Conservation (phyloP, 805 yeast species). For the Saccharomyces cerevisiae region DNA sequence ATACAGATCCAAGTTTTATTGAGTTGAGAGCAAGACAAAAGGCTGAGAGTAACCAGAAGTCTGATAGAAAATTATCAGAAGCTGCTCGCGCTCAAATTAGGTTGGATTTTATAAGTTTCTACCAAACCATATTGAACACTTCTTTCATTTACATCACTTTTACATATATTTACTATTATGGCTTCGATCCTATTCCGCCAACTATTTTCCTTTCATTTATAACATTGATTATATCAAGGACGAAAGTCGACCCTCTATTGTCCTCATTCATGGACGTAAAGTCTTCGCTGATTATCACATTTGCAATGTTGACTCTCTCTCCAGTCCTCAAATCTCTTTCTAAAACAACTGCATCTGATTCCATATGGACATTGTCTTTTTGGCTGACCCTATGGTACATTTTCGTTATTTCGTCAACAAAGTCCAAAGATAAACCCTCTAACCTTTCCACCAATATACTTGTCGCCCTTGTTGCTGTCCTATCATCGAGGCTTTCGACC, state of each 20-base stretch:
- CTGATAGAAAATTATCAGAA: constrained; percentile 4
- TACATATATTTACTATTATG: constrained; percentile 18
- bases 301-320: constrained; percentile 67
- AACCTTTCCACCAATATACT: constrained; percentile 75
- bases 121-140: constrained; percentile 42
- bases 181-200: constrained; percentile 14
- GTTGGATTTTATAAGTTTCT: constrained; percentile 20
- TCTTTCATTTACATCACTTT: constrained; percentile 63
- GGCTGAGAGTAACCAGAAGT: constrained; percentile 14
- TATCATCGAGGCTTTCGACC: constrained; percentile 77
- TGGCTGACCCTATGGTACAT: constrained; percentile 70
- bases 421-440: constrained; percentile 25
- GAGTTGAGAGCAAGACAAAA: constrained; percentile 11
- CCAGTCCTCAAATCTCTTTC: constrained; percentile 88
- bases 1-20: constrained; percentile 75
- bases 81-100: constrained; percentile 14
- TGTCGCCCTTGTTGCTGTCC: constrained; percentile 75
- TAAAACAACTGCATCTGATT: constrained; percentile 82
- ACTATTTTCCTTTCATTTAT: constrained; percentile 20
- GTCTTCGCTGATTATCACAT: constrained; percentile 59
- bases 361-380: constrained; percentile 86
- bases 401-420: constrained; percentile 17
- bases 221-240: constrained; percentile 17
- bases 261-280: constrained; percentile 36
- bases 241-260: not conserved